A percentile compares a stretch with the other conserved stretches of the same genome.
Conservation (phyloP, 441 rosid genomes). For the California macrophylla region DNA sequence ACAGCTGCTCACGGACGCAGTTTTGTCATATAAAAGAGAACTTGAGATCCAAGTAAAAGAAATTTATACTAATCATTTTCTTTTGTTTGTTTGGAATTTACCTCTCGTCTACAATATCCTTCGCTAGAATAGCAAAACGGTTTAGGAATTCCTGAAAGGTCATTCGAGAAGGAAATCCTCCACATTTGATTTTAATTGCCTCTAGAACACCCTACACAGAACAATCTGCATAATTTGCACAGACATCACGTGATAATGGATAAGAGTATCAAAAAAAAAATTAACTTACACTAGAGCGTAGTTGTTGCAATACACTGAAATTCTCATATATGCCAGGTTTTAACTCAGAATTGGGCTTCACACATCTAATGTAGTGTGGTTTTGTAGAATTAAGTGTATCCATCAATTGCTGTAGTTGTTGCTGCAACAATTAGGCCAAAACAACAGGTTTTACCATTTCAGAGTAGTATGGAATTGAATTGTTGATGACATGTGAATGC, state of each 20-base stretch:
- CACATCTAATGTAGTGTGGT: slow-evolving; percentile 97
- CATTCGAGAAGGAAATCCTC: slow-evolving; percentile 92
- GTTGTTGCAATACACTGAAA: slow-evolving; percentile 86
- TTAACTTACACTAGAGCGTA: slow-evolving; percentile 87
- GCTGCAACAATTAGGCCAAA: slow-evolving; percentile 39
- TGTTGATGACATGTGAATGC: slow-evolving; percentile 5
- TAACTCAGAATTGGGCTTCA: slow-evolving; percentile 82
- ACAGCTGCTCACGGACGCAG: slow-evolving; percentile 36
- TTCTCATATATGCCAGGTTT: slow-evolving; percentile 94
- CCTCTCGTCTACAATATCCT: slow-evolving; percentile 66
- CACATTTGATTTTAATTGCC: slow-evolving; percentile 90
- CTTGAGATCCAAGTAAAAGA: slow-evolving; percentile 11
- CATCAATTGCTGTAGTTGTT: slow-evolving; percentile 83
- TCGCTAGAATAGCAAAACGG: slow-evolving; percentile 75
- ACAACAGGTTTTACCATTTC: slow-evolving; percentile 22
- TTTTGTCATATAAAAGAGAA: slow-evolving; percentile 6
- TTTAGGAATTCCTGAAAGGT: slow-evolving; percentile 81
- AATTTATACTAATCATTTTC: slow-evolving; percentile 75
- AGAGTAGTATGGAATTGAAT: not conserved
- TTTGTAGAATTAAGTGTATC: slow-evolving; percentile 89
- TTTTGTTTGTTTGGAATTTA: slow-evolving; percentile 49
- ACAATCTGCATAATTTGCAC: slow-evolving; percentile 1
- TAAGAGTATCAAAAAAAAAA: slow-evolving; percentile 8
- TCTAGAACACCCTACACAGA: slow-evolving; percentile 80
- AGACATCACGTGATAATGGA: not conserved